phyloP scores from a whole-genome alignment of 2,329 filamentous ascomycete species.

The Colletotrichum lindemuthianum region DNA sequence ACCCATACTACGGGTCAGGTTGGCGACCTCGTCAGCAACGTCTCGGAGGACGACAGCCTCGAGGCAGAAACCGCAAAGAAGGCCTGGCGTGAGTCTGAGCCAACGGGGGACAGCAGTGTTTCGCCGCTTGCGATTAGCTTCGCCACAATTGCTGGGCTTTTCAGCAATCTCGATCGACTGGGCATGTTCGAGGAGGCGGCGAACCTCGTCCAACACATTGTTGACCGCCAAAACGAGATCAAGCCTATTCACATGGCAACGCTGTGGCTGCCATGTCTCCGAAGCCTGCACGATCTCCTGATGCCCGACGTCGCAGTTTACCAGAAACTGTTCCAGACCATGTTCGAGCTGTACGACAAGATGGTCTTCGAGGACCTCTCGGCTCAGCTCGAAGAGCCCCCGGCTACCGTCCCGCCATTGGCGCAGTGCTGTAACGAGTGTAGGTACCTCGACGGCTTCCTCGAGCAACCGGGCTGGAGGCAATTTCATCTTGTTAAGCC shows the following conservation, averaged over 20 bases:
- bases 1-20: constrained; percentile 1
- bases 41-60: constrained; percentile 1
- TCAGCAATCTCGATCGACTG: constrained; percentile 26
- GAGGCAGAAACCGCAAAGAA: constrained; percentile 26
- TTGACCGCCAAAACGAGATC: constrained; percentile 8
- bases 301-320: constrained; percentile 10
- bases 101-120: neutral
- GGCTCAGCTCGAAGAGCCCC: constrained; percentile 7
- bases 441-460: constrained; percentile 15
- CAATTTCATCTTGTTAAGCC: constrained; percentile 22
- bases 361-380: constrained; percentile 25
- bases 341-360: constrained; percentile 18
- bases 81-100: constrained; percentile 18
- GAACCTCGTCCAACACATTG: constrained; percentile 9
- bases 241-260: constrained; percentile 25
- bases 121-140: constrained; percentile 1
- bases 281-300: constrained; percentile 23
- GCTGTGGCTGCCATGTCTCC: constrained; percentile 25
- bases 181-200: constrained; percentile 13
- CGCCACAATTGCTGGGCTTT: constrained; percentile 19
- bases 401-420: constrained; percentile 17
- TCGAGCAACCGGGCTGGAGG: constrained; percentile 30
- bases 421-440: constrained; percentile 22
- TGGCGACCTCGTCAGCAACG: constrained; percentile 12
- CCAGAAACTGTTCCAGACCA: constrained; percentile 16